These are phyloP conservation scores for Fusarium nelsonii DNA, from an alignment of 2,329 filamentous ascomycete genomes.

Conservation along the genomic window DNA sequence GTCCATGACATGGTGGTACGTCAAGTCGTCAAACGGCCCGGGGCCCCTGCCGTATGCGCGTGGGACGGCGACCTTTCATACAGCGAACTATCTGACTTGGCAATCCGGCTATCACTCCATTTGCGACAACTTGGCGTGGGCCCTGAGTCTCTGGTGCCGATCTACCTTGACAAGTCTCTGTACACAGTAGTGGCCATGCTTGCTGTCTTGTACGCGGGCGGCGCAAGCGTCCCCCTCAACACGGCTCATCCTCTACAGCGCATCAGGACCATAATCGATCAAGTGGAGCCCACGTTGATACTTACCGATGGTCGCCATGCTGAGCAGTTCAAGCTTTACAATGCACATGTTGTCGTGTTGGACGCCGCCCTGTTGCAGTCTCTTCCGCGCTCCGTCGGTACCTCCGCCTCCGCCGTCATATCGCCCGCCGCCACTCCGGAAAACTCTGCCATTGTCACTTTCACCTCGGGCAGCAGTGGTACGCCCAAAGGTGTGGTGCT, in stretches of 20 bases:
- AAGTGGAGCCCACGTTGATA: slow-evolving; percentile 15
- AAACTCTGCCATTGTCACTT: slow-evolving; percentile 12
- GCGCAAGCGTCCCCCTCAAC: slow-evolving; percentile 39
- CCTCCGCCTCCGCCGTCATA: not conserved
- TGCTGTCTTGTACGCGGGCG: slow-evolving; percentile 46
- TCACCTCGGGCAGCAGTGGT: slow-evolving; percentile 15
- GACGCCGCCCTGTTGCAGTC: slow-evolving; percentile 10
- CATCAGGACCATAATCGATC: slow-evolving; percentile 13
- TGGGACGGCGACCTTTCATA: slow-evolving; percentile 56
- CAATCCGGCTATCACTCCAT: slow-evolving; percentile 54
- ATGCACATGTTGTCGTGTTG: slow-evolving; percentile 14
- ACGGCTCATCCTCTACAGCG: slow-evolving; percentile 22
- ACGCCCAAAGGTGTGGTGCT: slow-evolving; percentile 14
- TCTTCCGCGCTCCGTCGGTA: slow-evolving; percentile 8
- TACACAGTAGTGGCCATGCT: slow-evolving; percentile 44
- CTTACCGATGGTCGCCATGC: slow-evolving; percentile 12
- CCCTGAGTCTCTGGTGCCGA: slow-evolving; percentile 39
- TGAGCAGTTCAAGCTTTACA: slow-evolving; percentile 12
- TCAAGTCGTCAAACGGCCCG: slow-evolving; percentile 26
- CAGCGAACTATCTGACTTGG: slow-evolving; percentile 55
- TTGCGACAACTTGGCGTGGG: slow-evolving; percentile 51
- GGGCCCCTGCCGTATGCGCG: slow-evolving; percentile 40
- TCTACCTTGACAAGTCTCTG: slow-evolving; percentile 47
- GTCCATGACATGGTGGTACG: slow-evolving; percentile 37
- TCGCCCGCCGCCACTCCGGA: slow-evolving; percentile 11